A percentile compares a stretch with the other conserved stretches of the same genome.
These are phyloP conservation scores for Nitzschia inconspicua DNA, from an alignment of 108 stramenopile species.

Conservation along the genomic window DNA sequence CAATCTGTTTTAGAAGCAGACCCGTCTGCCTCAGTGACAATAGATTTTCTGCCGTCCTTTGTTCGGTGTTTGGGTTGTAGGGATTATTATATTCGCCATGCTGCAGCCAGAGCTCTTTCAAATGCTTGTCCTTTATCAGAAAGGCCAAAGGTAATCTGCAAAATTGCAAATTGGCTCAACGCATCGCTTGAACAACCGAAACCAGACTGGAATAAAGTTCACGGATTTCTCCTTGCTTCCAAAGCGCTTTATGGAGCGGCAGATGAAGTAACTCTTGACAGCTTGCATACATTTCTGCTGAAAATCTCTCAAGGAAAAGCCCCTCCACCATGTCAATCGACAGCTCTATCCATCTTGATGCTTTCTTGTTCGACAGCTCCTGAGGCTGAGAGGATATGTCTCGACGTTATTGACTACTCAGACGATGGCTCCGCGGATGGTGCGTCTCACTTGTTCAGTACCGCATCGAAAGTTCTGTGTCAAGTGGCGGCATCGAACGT, in stretches of 20 bases:
- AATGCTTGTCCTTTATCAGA: no score
- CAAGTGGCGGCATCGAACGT: neutral
- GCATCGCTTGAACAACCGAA: neutral
- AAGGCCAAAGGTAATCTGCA: no score
- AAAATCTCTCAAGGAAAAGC: neutral
- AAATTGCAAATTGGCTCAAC: neutral
- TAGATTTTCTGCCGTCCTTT: slow-evolving; percentile 28
- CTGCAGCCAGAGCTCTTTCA: slow-evolving; percentile 47
- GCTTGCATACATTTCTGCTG: neutral
- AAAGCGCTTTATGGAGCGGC: no score
- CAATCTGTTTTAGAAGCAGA: slow-evolving; percentile 38
- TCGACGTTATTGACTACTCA: no score
- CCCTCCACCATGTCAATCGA: slow-evolving; percentile 5
- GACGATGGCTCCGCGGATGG: slow-evolving; percentile 3
- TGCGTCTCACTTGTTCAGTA: slow-evolving; percentile 1
- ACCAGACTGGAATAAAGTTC: slow-evolving; percentile 23
- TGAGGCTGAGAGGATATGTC: slow-evolving; percentile 4
- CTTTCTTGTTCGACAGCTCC: neutral
- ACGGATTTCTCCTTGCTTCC: slow-evolving; percentile 28
- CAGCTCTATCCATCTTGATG: neutral
- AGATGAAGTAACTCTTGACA: no score
- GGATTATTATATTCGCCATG: slow-evolving; percentile 37
- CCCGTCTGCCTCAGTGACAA: slow-evolving; percentile 13
- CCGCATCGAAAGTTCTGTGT: slow-evolving; percentile 6
- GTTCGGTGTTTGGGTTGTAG: slow-evolving; percentile 25